Conservation (phyloP, 73 alveolate species). For the Tetrahymena thermophila region DNA sequence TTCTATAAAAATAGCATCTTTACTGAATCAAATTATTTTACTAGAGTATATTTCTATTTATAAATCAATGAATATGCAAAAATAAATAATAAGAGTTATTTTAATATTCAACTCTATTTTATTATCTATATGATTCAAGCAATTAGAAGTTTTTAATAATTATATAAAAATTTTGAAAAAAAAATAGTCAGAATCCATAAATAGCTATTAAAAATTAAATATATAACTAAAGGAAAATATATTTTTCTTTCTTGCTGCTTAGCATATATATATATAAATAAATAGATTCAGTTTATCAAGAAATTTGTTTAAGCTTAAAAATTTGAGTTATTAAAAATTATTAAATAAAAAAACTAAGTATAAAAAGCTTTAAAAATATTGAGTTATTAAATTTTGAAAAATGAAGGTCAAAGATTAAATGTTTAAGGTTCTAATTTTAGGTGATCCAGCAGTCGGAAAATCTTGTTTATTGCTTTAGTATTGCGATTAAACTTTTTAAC, state of each 20-base stretch:
- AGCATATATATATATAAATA: no score
- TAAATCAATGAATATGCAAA: no score
- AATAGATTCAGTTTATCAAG: background rate
- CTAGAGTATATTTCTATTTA: background rate
- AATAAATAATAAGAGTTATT: no score
- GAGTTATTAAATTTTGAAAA: background rate
- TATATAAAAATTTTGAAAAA: background rate
- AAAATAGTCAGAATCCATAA: background rate
- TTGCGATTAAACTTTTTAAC: background rate
- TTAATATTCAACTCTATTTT: background rate
- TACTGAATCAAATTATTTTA: background rate
- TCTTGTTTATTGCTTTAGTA: background rate
- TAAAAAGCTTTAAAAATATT: background rate
- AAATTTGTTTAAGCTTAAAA: background rate
- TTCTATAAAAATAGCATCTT: no score
- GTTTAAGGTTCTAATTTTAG: background rate
- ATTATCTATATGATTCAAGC: background rate
- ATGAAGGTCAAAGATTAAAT: background rate
- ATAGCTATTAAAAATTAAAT: background rate
- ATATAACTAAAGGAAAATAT: background rate
- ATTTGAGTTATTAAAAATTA: background rate
- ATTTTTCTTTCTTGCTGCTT: background rate
- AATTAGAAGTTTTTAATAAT: background rate
- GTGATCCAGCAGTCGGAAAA: constrained; percentile 3
- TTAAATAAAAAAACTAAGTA: background rate